phyloP scores from a whole-genome alignment of 345 rosid species.

The Euphorbia pulcherrima region DNA sequence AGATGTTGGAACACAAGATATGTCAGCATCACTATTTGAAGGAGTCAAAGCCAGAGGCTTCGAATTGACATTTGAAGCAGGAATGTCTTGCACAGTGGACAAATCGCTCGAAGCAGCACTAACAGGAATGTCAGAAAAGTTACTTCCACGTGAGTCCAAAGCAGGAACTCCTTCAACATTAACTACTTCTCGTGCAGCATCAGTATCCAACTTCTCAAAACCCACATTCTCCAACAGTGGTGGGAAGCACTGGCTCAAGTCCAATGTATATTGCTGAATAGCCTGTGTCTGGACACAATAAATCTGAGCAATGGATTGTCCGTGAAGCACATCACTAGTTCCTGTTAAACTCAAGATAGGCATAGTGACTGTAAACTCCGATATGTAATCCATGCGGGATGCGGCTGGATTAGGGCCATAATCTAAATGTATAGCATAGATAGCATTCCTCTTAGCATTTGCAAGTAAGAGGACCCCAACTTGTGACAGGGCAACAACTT shows the following conservation, averaged over 20 bases:
- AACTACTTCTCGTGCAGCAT: conserved; percentile 34
- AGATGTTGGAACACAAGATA: conserved; percentile 39
- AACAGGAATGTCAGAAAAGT: conserved; percentile 38
- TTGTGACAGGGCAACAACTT: conserved; percentile 66
- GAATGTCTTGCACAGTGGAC: conserved; percentile 27
- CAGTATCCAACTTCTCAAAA: conserved; percentile 51
- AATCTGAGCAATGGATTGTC: conserved; percentile 58
- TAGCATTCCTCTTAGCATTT: conserved; percentile 84
- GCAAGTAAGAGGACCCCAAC: conserved; percentile 71
- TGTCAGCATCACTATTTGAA: conserved; percentile 43
- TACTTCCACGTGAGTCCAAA: conserved; percentile 35
- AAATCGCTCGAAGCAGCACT: conserved; percentile 36
- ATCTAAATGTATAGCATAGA: conserved; percentile 73
- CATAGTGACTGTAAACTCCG: conserved; percentile 85
- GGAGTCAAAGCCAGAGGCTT: conserved; percentile 38
- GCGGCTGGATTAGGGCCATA: conserved; percentile 73
- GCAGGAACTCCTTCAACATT: conserved; percentile 41
- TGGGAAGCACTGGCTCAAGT: conserved; percentile 73
- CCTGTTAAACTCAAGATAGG: conserved; percentile 91
- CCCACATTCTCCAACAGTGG: conserved; percentile 50
- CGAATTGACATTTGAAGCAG: conserved; percentile 35
- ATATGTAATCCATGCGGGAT: conserved; percentile 68
- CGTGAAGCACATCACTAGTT: conserved; percentile 54
- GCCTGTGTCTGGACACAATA: conserved; percentile 93
- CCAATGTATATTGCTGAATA: conserved; percentile 88